Base-by-base conservation (phyloP, 495 filamentous ascomycete species). In the Diplogelasinospora grovesii region DNA sequence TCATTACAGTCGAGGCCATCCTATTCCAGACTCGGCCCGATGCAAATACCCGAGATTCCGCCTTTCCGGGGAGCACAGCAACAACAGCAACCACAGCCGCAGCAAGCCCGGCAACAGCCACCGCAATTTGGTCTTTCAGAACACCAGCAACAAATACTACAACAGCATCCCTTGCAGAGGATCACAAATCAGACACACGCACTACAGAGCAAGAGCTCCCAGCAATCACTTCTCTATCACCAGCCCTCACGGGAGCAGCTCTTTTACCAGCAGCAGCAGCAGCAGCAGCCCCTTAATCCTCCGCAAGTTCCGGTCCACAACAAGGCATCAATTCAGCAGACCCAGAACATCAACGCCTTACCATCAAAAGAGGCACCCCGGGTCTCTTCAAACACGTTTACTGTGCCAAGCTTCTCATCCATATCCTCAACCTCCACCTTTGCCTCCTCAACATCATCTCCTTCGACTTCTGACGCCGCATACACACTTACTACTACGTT, bases 11-110 rank as follows among this genome's bases (percentile, higher is more conserved):
- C 43, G 21, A 53, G 39, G 34, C 52, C 48, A 41, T 26, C 38
- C 4, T 30, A 30, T 1, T 42, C 38, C 3, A 23, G 26, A 27
- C 21, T 24, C 14, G 58, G 44, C 40, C 56, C 52, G 4, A 68
- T 69, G 48, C 70, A 55, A 36, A 49, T 75, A 13, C 71, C 62
- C n/a, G 71, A 75, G 52, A 74, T 74, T 21, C 76, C 71, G 8
- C 74, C 66, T 2, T 78, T 65, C 53, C 69, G 72, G 22, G 67
- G 65, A 31, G 49, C 19, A 26, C 36, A 36, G 18, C 45, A 49
- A 30, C 59, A 43, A 44, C 60, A 45, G 49, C 65, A 46, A 3
- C n/a, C n/a, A n/a, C n/a, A n/a, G n/a, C n/a, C n/a, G n/a, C n/a
- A n/a, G n/a, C n/a, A n/a, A n/a, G n/a, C n/a, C n/a, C n/a, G n/a